These are phyloP conservation scores for Diaporthe sp. DNA, from an alignment of 2,329 filamentous ascomycete species.

Conservation along the genomic window DNA sequence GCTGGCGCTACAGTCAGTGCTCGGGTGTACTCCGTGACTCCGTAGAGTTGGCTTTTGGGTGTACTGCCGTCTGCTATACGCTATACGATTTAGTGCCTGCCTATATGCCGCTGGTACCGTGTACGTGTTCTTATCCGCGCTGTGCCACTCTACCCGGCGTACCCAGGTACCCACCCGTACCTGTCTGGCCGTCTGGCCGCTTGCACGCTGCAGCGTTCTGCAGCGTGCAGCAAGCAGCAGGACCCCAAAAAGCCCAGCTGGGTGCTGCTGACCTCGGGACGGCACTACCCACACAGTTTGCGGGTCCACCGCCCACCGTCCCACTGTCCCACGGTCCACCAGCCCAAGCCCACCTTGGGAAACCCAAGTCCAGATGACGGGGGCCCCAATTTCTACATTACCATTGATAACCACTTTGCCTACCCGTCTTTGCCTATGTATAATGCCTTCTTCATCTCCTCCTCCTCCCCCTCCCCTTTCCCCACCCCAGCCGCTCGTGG, in stretches of 20 bases:
- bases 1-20: background rate
- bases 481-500: conserved; percentile 16
- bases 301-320: conserved; percentile 9
- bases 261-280: conserved; percentile 17
- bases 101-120: background rate
- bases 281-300: conserved; percentile 29
- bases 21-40: background rate
- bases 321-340: conserved; percentile 24
- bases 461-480: conserved; percentile 28
- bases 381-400: conserved; percentile 33
- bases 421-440: conserved; percentile 23
- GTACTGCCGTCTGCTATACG: background rate
- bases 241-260: conserved; percentile 2
- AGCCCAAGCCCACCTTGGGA: conserved; percentile 6
- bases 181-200: background rate
- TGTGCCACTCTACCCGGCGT: background rate
- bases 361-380: conserved; percentile 30
- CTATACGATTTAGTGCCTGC: background rate
- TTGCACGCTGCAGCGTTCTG: background rate
- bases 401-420: conserved; percentile 32
- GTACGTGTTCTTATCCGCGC: background rate
- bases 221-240: background rate
- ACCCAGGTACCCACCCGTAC: background rate
- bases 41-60: background rate
- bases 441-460: conserved; percentile 36